Base-by-base conservation (phyloP, 768 basidiomycete genomes). In the Leccinum arenicola region DNA sequence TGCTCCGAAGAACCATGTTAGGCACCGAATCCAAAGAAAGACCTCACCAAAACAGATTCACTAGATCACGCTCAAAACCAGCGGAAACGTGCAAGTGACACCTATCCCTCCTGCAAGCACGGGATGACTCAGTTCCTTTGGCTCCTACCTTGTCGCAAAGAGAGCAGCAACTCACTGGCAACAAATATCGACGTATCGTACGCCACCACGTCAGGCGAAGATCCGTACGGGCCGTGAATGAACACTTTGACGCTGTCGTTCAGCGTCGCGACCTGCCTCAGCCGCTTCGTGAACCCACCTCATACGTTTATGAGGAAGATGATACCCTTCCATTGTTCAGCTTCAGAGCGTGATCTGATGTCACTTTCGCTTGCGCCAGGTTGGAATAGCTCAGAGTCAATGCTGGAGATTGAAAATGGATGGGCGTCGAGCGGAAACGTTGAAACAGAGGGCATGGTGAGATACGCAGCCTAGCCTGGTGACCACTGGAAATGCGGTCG, bases 161-260 rank as follows among this genome's bases (percentile, higher is more conserved):
- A 5, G 17, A n/a, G 38, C 38, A 40, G 38, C 17, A 12, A 63
- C 64, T 21, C 45, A 81, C 84, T 84, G 48, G 81, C 78, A 52
- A 86, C 70, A 11, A 86, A 70, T 6, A 85, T 70, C 0, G 80
- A 76, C 7, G 76, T 79, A 12, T 81, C 76, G 52, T 76, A 83
- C 2, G 70, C 68, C 4, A 64, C 63, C 50, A 84, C 63, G 40
- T 74, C 66, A 0, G 80, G 80, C 0, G 78, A 74, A 1, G 67
- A 63, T 4, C 84, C 79, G 57, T 86, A 86, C 8, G 85, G 85
- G 4, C 85, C 85, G 43, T 88, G 87, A 1, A 89, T 62, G 38
- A 83, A 77, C 11, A 82, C 78, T 31, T 76, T 76, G 40, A 82
- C 70, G 17, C 67, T 68, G 50, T 66, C 62, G 3, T 71, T 70